Conservation (phyloP, 2,329 filamentous ascomycete genomes). For the Phaeosphaeria sp. region DNA sequence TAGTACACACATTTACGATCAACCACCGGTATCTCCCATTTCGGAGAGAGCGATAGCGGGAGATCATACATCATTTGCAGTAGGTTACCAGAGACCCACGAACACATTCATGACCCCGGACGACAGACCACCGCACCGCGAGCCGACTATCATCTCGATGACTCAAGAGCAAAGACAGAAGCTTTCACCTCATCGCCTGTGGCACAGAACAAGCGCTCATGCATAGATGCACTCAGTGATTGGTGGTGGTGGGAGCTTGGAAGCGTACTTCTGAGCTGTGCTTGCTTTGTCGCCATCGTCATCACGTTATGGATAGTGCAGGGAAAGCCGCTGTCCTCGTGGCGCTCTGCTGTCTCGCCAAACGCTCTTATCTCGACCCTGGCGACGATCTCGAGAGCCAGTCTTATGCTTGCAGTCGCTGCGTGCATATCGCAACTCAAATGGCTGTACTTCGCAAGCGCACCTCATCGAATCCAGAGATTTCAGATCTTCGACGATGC, state of each 20-base stretch:
- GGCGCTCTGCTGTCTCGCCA: background rate
- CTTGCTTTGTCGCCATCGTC: slow-evolving; percentile 7
- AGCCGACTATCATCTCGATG: background rate
- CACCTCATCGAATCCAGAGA: background rate
- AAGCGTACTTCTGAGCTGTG: slow-evolving; percentile 6
- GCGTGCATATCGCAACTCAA: slow-evolving; percentile 8
- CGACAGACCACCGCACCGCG: background rate
- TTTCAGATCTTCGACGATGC: slow-evolving; percentile 7
- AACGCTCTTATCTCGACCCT: slow-evolving; percentile 2
- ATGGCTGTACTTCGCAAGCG: slow-evolving; percentile 2
- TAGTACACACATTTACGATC: background rate
- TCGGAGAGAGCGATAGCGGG: background rate
- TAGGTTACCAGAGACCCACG: no score
- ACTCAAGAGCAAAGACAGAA: background rate
- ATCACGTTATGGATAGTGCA: slow-evolving; percentile 1
- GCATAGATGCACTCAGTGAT: slow-evolving; percentile 2
- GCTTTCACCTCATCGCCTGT: background rate
- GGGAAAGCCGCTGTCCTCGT: slow-evolving; percentile 7
- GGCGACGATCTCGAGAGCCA: slow-evolving; percentile 8
- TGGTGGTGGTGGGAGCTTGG: slow-evolving; percentile 14
- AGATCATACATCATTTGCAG: background rate
- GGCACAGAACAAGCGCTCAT: background rate
- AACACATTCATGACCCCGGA: no score
- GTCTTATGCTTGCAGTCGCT: slow-evolving; percentile 4
- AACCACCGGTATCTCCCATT: background rate